Conservation (phyloP, 768 basidiomycete species). For the Bullera alba region DNA sequence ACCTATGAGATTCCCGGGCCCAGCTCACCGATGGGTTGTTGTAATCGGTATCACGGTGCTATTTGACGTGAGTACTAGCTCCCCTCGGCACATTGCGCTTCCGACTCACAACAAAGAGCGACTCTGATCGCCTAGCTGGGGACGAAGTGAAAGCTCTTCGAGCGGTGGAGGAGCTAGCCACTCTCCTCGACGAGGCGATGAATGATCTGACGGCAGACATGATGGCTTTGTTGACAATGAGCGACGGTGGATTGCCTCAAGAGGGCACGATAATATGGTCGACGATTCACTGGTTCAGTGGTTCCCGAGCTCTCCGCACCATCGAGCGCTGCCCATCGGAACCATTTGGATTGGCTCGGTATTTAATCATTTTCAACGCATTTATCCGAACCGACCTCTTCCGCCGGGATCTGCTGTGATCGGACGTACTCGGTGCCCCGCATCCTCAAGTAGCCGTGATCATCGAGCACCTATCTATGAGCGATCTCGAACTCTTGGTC, state of each 20-base stretch:
- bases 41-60: constrained; percentile 93
- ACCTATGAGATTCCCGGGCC: neutral
- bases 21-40: constrained; percentile 76
- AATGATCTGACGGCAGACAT: constrained; percentile 25
- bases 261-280: neutral
- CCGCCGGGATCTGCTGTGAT: neutral
- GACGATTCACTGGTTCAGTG: too few relatives aligned
- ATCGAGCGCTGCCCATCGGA: too few relatives aligned
- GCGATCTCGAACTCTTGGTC: neutral
- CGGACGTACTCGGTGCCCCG: neutral
- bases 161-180: constrained; percentile 3
- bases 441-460: neutral
- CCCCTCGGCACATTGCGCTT: neutral
- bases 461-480: neutral
- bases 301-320: too few relatives aligned
- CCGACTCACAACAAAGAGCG: constrained; percentile 72
- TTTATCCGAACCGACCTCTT: neutral
- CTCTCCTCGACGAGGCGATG: constrained; percentile 12
- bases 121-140: constrained; percentile 60
- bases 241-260: neutral
- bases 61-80: neutral
- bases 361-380: neutral
- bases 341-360: too few relatives aligned
- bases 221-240: too few relatives aligned
- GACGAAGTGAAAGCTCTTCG: constrained; percentile 48